Base-by-base conservation (phyloP, 768 basidiomycete genomes). In the Boletus tomentosulus region DNA sequence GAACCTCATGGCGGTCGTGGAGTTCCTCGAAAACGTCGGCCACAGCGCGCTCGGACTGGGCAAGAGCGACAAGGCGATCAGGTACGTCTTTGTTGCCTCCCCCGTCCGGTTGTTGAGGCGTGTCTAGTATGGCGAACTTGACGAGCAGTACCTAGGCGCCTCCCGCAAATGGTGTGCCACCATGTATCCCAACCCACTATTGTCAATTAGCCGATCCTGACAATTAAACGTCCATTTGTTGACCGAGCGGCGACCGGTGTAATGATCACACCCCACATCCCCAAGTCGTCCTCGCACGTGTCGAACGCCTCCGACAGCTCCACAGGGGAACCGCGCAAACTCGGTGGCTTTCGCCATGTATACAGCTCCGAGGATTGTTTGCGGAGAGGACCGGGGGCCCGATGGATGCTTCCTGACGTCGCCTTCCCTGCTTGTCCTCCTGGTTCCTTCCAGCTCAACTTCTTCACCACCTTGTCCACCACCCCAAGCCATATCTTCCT, bases 11-110 rank as follows among this genome's bases (percentile, higher is more conserved):
- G 96, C 96, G 11, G 94, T 96, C 6, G 91, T 89, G 1, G 94
- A 98, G 66, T 99, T 98, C 68, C 76, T 98, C 48, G 93, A 96
- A 73, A 91, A 94, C 65, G 92, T 98, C 34, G 93, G 98, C 72
- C 75, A 96, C 53, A 86, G 80, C 9, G 81, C 78, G 1, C 73
- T 89, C 22, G 85, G 81, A 0, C 70, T 92, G 8, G 81, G 79
- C 6, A 83, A 85, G 48, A 79, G 78, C 33, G 81, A 74, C 46
- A 75, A 71, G 31, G 76, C 81, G 3, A 68, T 85, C 61, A 86
- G 84, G 86, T 86, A 48, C 25, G 75, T 43, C 24, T 24, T 11
- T 35, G 11, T 24, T 39, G 16, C 16, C 12, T 19, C 33, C 3
- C 13, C 2, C 7, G 10, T 45, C 3, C 6, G 6, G 39, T 11